Conservation (phyloP, 371 early-diverging fungal species). For the Mucor velutinosus region DNA sequence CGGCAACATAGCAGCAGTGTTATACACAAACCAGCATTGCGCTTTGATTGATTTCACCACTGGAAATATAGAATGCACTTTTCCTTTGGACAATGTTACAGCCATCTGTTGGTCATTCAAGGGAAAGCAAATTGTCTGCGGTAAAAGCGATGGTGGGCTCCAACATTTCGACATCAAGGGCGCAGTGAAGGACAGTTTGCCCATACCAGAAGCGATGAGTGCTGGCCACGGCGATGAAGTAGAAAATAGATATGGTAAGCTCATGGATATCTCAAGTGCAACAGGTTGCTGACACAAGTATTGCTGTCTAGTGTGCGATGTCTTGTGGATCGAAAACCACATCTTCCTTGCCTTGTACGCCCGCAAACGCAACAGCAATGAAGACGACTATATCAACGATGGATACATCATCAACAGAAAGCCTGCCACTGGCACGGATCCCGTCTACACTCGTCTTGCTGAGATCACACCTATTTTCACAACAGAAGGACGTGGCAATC, state of each 20-base stretch:
- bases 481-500: conserved; percentile 32
- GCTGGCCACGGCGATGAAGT: conserved; percentile 21
- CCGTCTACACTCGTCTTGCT: conserved; percentile 32
- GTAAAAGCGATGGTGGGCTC: conserved; percentile 39
- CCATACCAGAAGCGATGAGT: conserved; percentile 28
- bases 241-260: conserved; percentile 36
- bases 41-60: conserved; percentile 26
- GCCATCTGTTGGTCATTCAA: conserved; percentile 60
- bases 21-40: conserved; percentile 25
- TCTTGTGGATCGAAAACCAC: conserved; percentile 48
- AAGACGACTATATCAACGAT: conserved; percentile 31
- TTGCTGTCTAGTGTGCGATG: conserved; percentile 36
- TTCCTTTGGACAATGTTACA: conserved; percentile 30
- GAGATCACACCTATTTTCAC: conserved; percentile 45
- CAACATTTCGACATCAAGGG: conserved; percentile 41
- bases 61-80: conserved; percentile 16
- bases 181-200: conserved; percentile 20
- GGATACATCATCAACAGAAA: conserved; percentile 41
- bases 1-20: conserved; percentile 37
- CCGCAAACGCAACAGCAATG: conserved; percentile 14
- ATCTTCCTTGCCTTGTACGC: conserved; percentile 40
- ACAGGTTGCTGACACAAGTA: not conserved
- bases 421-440: conserved; percentile 13
- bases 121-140: conserved; percentile 57
- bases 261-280: not conserved